phyloP scores from a whole-genome alignment of 2,329 filamentous ascomycete genomes.

The Chaetothyriales sp. region DNA sequence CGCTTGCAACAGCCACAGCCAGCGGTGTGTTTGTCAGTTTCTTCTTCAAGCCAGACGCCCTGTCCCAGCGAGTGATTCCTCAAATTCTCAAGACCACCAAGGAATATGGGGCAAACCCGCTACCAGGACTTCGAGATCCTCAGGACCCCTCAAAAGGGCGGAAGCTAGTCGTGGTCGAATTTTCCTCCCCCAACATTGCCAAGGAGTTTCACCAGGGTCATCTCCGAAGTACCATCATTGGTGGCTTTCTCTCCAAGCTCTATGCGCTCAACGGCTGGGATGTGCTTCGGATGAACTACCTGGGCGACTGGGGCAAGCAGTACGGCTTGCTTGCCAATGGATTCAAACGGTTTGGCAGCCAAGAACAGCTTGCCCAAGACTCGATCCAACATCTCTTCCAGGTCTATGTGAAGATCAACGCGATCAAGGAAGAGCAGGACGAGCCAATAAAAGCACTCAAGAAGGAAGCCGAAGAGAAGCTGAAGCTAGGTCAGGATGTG shows the following conservation, averaged over 20 bases:
- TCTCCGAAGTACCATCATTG: conserved; percentile 51
- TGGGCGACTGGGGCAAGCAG: conserved; percentile 55
- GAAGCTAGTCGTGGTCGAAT: conserved; percentile 43
- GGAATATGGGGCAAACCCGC: conserved; percentile 45
- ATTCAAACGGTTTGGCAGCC: conserved; percentile 46
- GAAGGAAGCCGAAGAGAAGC: conserved; percentile 33
- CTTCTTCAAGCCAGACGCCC: conserved; percentile 45
- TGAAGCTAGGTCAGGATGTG: conserved; percentile 34
- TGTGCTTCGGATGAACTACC: conserved; percentile 49
- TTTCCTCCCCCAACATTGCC: conserved; percentile 52
- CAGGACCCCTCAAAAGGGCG: conserved; percentile 42
- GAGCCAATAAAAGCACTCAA: conserved; percentile 41
- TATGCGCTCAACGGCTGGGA: conserved; percentile 48
- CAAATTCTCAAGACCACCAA: conserved; percentile 42
- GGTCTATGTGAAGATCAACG: conserved; percentile 51
- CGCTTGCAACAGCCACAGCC: conserved; percentile 21
- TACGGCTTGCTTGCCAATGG: conserved; percentile 47
- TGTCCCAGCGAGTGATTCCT: conserved; percentile 43
- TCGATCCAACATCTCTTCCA: conserved; percentile 52
- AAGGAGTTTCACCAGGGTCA: conserved; percentile 53
- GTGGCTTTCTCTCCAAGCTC: conserved; percentile 48
- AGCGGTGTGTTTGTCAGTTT: conserved; percentile 49
- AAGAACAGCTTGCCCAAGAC: conserved; percentile 44
- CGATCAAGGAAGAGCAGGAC: conserved; percentile 40
- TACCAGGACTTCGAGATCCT: conserved; percentile 44